Conservation (phyloP, 1,284 basidiomycete genomes). For the Ustilago cynodontis region DNA sequence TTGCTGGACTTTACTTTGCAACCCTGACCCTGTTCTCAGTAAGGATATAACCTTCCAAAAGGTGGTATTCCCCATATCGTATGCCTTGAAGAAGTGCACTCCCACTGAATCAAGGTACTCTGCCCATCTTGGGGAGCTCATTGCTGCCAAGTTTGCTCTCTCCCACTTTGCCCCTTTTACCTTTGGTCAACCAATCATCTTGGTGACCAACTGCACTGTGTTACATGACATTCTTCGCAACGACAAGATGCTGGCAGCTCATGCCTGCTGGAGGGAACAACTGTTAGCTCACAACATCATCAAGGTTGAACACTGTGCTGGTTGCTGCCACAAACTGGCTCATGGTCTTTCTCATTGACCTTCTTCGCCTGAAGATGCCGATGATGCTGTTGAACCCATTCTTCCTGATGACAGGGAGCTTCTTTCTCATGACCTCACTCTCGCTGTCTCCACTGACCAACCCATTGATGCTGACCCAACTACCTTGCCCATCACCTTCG, state of each 20-base stretch:
- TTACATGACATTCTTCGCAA: not conserved
- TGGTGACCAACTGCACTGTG: slow-evolving; percentile 3
- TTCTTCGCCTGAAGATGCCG: no score
- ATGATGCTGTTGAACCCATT: no score
- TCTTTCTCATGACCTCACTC: no score
- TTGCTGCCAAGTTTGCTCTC: slow-evolving; percentile 8
- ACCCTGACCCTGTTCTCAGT: no score
- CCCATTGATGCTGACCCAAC: no score
- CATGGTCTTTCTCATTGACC: slow-evolving; percentile 35
- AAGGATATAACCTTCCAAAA: no score
- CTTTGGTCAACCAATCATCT: slow-evolving; percentile 3
- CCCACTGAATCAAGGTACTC: not conserved
- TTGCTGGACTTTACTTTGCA: no score
- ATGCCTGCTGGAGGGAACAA: slow-evolving; percentile 10
- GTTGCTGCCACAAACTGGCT: slow-evolving; percentile 36
- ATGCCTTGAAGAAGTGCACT: not conserved
- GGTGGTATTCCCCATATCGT: no score
- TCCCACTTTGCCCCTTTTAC: not conserved
- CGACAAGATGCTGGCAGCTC: slow-evolving; percentile 38
- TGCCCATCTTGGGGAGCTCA: slow-evolving; percentile 10
- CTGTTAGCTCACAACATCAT: slow-evolving; percentile 16
- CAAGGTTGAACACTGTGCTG: slow-evolving; percentile 13
- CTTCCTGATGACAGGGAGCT: no score
- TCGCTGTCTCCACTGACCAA: no score
- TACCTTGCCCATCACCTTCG: no score